phyloP scores from a whole-genome alignment of 768 basidiomycete species.

The Phlegmacium glaucopus region DNA sequence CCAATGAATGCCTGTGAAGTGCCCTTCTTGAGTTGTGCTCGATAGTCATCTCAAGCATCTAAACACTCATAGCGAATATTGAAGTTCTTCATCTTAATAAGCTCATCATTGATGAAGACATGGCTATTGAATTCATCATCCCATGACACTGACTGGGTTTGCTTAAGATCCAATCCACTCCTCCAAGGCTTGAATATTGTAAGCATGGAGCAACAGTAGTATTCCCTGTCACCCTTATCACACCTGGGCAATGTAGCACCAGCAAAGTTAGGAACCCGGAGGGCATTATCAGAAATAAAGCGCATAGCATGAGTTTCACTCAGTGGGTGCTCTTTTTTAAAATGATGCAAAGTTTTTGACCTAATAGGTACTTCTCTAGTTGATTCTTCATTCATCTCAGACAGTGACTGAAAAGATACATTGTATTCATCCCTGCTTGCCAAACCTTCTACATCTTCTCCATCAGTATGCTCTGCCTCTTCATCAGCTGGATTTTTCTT shows the following conservation, averaged over 20 bases:
- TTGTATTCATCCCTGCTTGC: too few species aligned
- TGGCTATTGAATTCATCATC: slow-evolving; percentile 18
- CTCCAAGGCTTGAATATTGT: slow-evolving; percentile 30
- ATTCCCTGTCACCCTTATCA: slow-evolving; percentile 28
- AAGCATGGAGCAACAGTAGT: slow-evolving; percentile 27
- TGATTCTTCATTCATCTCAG: too few species aligned
- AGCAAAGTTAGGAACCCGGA: slow-evolving; percentile 23
- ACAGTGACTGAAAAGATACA: too few species aligned
- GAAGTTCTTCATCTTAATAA: slow-evolving; percentile 22
- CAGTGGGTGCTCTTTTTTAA: slow-evolving; percentile 14
- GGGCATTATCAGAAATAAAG: not conserved
- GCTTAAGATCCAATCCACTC: slow-evolving; percentile 20
- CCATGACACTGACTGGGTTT: slow-evolving; percentile 14
- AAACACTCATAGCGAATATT: slow-evolving; percentile 32
- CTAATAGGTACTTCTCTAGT: too few species aligned
- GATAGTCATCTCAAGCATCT: slow-evolving; percentile 32
- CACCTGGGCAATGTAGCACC: slow-evolving; percentile 26
- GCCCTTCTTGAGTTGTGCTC: slow-evolving; percentile 8
- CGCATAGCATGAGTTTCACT: slow-evolving; percentile 12
- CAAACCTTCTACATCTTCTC: too few species aligned
- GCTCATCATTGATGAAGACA: slow-evolving; percentile 12
- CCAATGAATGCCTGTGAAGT: too few species aligned
- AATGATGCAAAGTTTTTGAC: slow-evolving; percentile 1
- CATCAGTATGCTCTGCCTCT: too few species aligned
- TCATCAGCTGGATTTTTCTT: slow-evolving; percentile 1